Base-by-base conservation (phyloP, 352 stramenopile genomes). In the Pythium dissotocum region DNA sequence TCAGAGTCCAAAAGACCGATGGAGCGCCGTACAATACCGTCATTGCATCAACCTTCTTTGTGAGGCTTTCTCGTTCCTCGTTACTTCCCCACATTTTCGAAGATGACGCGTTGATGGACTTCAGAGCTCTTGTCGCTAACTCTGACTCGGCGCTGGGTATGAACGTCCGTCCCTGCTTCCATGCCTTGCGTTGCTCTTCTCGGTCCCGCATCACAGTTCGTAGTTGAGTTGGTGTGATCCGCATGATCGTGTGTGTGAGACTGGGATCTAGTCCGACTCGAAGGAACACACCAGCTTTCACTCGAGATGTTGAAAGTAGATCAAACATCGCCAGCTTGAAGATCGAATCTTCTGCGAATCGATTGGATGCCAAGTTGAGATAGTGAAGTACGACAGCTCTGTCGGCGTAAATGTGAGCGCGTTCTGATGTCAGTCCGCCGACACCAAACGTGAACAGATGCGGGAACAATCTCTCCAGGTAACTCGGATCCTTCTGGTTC, bases 261-360 rank as follows among this genome's bases (percentile, higher is more conserved):
- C 61, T 32, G 0, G 67, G 64, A 33, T 72, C 54, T 28, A 61
- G 71, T 6, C 59, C 55, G 36, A 72, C 63, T n/a, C 63, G 60
- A 0, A 77, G 52, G 21, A 73, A 77, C 1, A 70, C 54, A 18
- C 64, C 44, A 24, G 28, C 61, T 33, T 75, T 71, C 5, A 75
- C 64, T 4, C 67, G 67, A 7, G n/a, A 26, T 10, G 53, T 66
- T 0, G 63, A 60, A 0, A 77, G 35, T 30, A 51, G 66, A 44
- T 75, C 71, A 26, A 75, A 75, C 71, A 77, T 77, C 10, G 42
- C n/a, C 13, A 75, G 10, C 36, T 75, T 77, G 52, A 70, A 77
- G 14, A 75, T 8, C 0, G 66, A 10, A 38, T 74, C 71, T 52
- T 72, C 63, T 0, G 71, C 71, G 46, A 74, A 74, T 2, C 51